Evolutionary conservation across 2,329 filamentous ascomycete genomes (phyloP), one percentile per base, ranked within the genome.

Genomic region (Colletotrichum camelliae): DNA sequence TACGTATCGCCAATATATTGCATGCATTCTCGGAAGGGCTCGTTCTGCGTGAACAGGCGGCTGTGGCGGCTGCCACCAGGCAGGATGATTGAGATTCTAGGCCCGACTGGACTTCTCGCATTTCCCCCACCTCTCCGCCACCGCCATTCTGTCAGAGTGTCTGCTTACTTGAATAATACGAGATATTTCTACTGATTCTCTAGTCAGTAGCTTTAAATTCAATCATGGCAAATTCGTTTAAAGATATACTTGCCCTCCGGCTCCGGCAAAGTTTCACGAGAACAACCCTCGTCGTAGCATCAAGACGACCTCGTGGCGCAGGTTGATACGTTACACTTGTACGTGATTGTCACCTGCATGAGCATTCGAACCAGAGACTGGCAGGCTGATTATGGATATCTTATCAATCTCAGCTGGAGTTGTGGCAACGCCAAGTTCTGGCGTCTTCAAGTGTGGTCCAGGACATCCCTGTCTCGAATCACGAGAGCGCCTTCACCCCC

Each of bases 101-200:
- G 5, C 83, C 83, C 81, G 81, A 84, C 35, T 80, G 67, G 33
- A 87, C 66, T 68, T 86, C 5, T 58, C 55, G 55, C 15, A 58
- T 58, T 13, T 18, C 55, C 55, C 55, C 55, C 55, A 58, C 55
- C 55, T 16, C 21, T 18, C 21, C 13, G 15, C 55, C 16, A 21
- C 12, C 27, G 15, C 55, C 4, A 58, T 21, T 16, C 24, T 10
- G 21, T 31, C 15, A 31, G 3, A 4, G 4, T 58, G 21, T 9
- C 2, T 2, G n/a, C n/a, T 4, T 7, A 5, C 1, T 57, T 27
- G n/a, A 15, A 16, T 24, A 15, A 27, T 5, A 24, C 16, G 16
- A 43, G 24, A 24, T 3, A 24, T 24, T 24, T 4, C 24, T 24
- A 24, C 24, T 24, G n/a, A n/a, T n/a, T n/a, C n/a, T n/a, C n/a